Evolutionary conservation across 495 filamentous ascomycete species (phyloP).

Genomic region (Podospora bellae-mahoneyi): DNA sequence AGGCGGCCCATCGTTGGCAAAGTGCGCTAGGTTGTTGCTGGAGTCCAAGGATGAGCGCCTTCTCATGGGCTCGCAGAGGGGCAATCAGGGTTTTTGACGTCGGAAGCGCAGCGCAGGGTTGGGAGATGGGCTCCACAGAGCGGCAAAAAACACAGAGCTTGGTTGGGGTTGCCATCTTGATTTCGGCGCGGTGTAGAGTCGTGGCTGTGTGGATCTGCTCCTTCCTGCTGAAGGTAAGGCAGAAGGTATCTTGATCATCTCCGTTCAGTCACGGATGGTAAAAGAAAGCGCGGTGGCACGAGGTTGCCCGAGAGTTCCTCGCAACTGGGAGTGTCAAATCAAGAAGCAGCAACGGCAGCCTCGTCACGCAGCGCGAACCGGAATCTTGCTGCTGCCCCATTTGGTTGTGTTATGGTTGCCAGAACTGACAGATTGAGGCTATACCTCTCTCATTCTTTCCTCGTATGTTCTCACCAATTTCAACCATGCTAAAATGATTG

Average conservation of each 20-base stretch:
- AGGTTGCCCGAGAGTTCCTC: neutral
- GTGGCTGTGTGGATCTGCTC: too few relatives aligned
- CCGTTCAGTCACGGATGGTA: too few relatives aligned
- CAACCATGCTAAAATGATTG: too few relatives aligned
- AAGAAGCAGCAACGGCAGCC: too few relatives aligned
- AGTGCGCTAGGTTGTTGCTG: conserved; percentile 10
- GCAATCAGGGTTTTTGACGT: neutral
- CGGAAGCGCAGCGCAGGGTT: neutral
- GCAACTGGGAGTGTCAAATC: neutral
- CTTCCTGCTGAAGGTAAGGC: neutral
- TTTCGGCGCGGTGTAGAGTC: neutral
- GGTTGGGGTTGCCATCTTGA: neutral
- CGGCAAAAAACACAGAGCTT: conserved; percentile 4
- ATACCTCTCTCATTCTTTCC: too few relatives aligned
- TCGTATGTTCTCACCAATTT: too few relatives aligned
- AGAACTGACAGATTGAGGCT: too few relatives aligned
- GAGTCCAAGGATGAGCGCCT: neutral
- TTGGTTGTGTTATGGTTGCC: too few relatives aligned
- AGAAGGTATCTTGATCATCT: neutral
- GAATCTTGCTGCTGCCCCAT: too few relatives aligned
- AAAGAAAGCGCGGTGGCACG: too few relatives aligned
- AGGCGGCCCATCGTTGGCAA: conserved; percentile 18
- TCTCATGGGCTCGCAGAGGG: conserved; percentile 11
- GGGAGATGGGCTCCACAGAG: neutral
- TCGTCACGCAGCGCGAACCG: too few relatives aligned